phyloP scores from a whole-genome alignment of 2,329 filamentous ascomycete genomes.

The Myriosclerotinia curreyana region DNA sequence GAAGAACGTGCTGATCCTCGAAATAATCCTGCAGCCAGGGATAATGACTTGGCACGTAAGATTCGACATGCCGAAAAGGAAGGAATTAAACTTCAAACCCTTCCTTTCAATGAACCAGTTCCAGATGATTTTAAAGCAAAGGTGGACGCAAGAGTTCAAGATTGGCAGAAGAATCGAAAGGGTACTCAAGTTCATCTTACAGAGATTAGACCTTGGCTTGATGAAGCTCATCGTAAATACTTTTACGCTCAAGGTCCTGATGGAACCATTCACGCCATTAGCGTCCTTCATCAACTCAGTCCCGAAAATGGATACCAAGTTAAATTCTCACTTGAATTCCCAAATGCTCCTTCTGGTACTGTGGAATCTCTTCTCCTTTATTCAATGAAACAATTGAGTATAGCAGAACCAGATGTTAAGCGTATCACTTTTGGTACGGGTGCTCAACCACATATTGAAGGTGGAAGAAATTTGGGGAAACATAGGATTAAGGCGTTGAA shows the following conservation, averaged over 20 bases:
- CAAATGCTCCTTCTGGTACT: conserved; percentile 76
- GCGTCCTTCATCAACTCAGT: conserved; percentile 78
- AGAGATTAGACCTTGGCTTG: conserved; percentile 84
- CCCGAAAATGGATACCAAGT: conserved; percentile 86
- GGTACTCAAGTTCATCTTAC: conserved; percentile 87
- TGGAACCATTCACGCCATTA: conserved; percentile 69
- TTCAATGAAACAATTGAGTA: conserved; percentile 54
- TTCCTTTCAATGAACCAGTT: conserved; percentile 61
- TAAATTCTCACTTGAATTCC: conserved; percentile 95
- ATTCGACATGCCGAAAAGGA: conserved; percentile 81
- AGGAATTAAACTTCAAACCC: conserved; percentile 75
- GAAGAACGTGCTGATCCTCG: conserved; percentile 81
- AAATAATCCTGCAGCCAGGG: conserved; percentile 63
- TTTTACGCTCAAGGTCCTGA: conserved; percentile 73
- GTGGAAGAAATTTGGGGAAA: conserved; percentile 78
- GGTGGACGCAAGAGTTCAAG: conserved; percentile 68
- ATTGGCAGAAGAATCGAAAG: conserved; percentile 78
- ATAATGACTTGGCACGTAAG: conserved; percentile 77
- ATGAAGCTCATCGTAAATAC: conserved; percentile 79
- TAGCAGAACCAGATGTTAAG: conserved; percentile 56
- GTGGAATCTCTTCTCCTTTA: conserved; percentile 81
- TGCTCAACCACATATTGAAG: conserved; percentile 68
- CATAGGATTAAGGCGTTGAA: conserved; percentile 77
- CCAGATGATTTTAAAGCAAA: conserved; percentile 65
- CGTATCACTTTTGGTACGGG: conserved; percentile 85